Evolutionary conservation across 73 alveolate species (phyloP).

Genomic region (Uronychia setigera): DNA sequence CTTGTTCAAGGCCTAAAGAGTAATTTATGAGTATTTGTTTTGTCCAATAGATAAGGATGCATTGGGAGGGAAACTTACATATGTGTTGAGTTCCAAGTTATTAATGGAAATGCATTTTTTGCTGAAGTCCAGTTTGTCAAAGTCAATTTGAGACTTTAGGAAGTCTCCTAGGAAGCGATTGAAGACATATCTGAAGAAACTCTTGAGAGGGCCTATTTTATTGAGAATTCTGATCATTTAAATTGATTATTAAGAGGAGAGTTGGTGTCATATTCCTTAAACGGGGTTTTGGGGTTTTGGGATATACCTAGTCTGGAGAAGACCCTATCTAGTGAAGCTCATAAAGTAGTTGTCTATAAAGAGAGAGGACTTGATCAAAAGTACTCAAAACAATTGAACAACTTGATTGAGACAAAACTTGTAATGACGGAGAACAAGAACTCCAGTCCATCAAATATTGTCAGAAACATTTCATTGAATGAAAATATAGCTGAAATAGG

Average conservation of each 20-base stretch:
- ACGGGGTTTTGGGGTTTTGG: no score
- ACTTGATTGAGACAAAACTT: neutral
- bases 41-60: no score
- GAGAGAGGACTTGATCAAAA: neutral
- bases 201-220: no score
- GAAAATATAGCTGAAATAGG: neutral
- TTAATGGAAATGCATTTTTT: neutral
- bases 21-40: no score
- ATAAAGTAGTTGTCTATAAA: neutral
- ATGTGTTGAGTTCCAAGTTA: neutral
- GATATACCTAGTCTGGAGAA: no score
- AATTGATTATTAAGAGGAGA: no score
- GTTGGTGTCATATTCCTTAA: no score
- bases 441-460: neutral
- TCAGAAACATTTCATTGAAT: neutral
- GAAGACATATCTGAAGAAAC: no score
- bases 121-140: conserved; percentile 2
- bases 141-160: neutral
- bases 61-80: neutral
- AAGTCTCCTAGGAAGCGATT: neutral
- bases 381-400: neutral
- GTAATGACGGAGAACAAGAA: neutral
- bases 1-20: neutral
- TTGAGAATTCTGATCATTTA: no score
- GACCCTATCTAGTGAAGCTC: no score